Base-by-base conservation (phyloP, 2,329 filamentous ascomycete genomes). In the Aspergillus awamori region DNA sequence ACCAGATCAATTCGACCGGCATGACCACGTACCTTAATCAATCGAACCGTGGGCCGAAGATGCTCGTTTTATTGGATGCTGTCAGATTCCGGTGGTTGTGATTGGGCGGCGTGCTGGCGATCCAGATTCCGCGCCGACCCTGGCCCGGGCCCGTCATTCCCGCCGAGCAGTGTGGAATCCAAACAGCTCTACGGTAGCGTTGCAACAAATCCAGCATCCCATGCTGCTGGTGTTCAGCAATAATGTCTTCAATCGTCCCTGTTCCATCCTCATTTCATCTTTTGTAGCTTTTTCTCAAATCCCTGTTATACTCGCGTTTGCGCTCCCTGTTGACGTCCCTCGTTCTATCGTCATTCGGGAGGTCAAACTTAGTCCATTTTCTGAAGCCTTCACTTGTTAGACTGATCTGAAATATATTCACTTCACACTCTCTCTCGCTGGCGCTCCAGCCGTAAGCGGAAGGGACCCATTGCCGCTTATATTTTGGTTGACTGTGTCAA, bases 61-160 rank as follows among this genome's bases (percentile, higher is more conserved):
- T n/a, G 7, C 3, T n/a, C 24, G 4, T 30, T 24, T 51, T 15
- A 51, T 51, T 51, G 47, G 47, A 11, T 17, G 5, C 3, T 51
- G 26, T 33, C 47, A 30, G 26, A 51, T 51, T 51, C 47, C 26
- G 47, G 26, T 30, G 26, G 15, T 17, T 15, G 15, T 51, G 47
- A 51, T 51, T 51, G 47, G 47, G 4, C 15, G 13, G n/a, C 20
- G 13, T 8, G 24, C 15, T 30, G 47, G 13, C 45, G 45, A 49
- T 49, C 45, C 24, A 24, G 47, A 51, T 30, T 51, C 47, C 47
- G 47, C 47, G 30, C 47, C n/a, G 47, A 30, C 47, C 47, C 47
- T 30, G 24, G 47, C n/a, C n/a, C 28, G 47, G 47, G n/a, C 47
- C 47, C 28, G 47, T 51, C 47, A 51, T 51, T 51, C 47, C 47